phyloP scores from a whole-genome alignment of 164 flowering plant species.

The Macadamia tetraphylla region DNA sequence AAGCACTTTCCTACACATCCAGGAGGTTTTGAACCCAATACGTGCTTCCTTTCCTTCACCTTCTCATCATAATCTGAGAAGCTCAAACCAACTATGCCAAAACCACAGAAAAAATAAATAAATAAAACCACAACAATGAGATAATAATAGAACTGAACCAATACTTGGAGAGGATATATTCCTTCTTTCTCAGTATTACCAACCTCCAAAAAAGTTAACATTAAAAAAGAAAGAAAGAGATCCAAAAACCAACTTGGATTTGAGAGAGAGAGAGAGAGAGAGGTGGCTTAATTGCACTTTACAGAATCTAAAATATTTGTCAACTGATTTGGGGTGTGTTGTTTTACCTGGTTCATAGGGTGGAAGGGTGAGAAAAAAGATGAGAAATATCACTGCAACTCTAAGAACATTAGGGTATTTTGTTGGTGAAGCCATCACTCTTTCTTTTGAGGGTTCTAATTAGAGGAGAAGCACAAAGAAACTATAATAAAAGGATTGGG shows the following conservation, averaged over 20 bases:
- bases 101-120: not conserved
- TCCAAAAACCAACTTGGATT: constrained; percentile 8
- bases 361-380: constrained; percentile 24
- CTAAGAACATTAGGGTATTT: constrained; percentile 12
- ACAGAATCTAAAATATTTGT: not conserved
- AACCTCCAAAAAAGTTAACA: not conserved
- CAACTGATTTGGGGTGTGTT: not conserved
- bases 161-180: not conserved
- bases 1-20: constrained; percentile 61
- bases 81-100: constrained; percentile 9
- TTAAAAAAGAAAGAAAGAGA: not conserved
- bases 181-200: not conserved
- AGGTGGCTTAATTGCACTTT: too few relatives aligned
- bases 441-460: not conserved
- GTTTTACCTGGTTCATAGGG: constrained; percentile 30
- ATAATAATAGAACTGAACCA: not conserved
- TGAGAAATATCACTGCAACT: constrained; percentile 18
- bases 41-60: constrained; percentile 29
- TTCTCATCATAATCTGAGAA: constrained; percentile 7
- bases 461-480: not conserved
- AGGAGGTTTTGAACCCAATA: constrained; percentile 83
- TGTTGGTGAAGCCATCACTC: constrained; percentile 29
- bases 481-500: not conserved
- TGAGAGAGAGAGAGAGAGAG: constrained; percentile 1
- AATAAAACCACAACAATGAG: not conserved